Percentiles rank a stretch among this genome's conserved stretches.
Evolutionary conservation across 805 yeast species (phyloP).

Genomic region (Metschnikowia henanensis): DNA sequence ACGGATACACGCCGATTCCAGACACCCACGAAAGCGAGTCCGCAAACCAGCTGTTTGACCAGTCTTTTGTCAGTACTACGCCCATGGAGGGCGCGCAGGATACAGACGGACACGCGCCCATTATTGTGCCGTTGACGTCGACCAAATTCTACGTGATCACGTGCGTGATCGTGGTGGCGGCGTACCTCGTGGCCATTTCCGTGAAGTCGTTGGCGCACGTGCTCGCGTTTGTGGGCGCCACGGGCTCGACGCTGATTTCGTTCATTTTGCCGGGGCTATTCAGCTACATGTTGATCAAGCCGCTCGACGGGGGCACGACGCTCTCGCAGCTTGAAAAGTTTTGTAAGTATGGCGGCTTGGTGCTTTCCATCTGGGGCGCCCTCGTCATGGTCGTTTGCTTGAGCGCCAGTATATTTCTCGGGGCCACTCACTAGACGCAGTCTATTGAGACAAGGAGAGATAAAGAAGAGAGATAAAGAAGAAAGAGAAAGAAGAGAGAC

Average conservation of each 20-base stretch:
- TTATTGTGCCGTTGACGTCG: conserved; percentile 33
- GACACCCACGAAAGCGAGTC: conserved; percentile 16
- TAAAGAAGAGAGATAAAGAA: too few species aligned
- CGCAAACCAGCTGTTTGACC: conserved; percentile 23
- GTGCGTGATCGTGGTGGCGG: conserved; percentile 40
- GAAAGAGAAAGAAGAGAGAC: too few species aligned
- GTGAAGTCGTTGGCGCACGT: conserved; percentile 79
- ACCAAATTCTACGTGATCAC: conserved; percentile 30
- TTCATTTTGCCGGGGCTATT: conserved; percentile 88
- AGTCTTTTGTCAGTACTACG: conserved; percentile 42
- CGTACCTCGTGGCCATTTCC: conserved; percentile 64
- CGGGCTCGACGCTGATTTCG: conserved; percentile 90
- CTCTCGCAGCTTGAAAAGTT: conserved; percentile 28
- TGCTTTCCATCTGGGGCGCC: conserved; percentile 66
- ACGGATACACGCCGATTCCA: conserved; percentile 27
- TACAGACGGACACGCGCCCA: conserved; percentile 47
- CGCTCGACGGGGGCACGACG: conserved; percentile 29
- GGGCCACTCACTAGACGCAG: conserved; percentile 31
- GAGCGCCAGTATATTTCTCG: conserved; percentile 48
- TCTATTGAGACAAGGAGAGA: neutral
- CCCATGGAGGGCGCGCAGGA: conserved; percentile 49
- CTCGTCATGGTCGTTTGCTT: conserved; percentile 69
- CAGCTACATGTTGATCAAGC: conserved; percentile 71
- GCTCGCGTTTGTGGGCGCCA: conserved; percentile 86
- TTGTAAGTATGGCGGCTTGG: conserved; percentile 51